Evolutionary conservation across 1,139 yeast genomes (phyloP).

Genomic region (Hansenula anomala): DNA sequence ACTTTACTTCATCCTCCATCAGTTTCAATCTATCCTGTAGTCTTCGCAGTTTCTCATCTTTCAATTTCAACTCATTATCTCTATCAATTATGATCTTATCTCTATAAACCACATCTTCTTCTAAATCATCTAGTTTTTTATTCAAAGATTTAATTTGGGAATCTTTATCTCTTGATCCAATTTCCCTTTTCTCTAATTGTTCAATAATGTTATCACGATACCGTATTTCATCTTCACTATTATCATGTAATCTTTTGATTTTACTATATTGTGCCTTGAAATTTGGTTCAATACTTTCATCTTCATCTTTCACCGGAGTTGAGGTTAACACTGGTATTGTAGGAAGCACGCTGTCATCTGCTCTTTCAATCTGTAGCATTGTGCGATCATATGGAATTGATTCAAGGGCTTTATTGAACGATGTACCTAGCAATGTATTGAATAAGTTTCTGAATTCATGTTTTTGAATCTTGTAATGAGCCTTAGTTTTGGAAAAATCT

Average conservation of each 20-base stretch:
- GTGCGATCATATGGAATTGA: slow-evolving; percentile 5
- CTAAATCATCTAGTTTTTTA: slow-evolving; percentile 12
- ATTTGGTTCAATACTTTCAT: slow-evolving; percentile 10
- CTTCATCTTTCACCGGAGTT: slow-evolving; percentile 6
- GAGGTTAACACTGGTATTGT: slow-evolving; percentile 5
- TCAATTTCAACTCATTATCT: slow-evolving; percentile 18
- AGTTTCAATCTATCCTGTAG: slow-evolving; percentile 10
- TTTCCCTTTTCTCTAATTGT: slow-evolving; percentile 11
- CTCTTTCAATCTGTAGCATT: slow-evolving; percentile 1
- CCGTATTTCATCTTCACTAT: slow-evolving; percentile 19
- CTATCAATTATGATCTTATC: slow-evolving; percentile 24
- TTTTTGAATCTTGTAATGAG: slow-evolving; percentile 25
- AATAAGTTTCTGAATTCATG: slow-evolving; percentile 26
- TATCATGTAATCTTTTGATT: slow-evolving; percentile 14
- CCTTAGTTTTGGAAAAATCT: slow-evolving; percentile 25
- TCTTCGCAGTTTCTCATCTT: slow-evolving; percentile 6
- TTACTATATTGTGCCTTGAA: slow-evolving; percentile 17
- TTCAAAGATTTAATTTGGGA: slow-evolving; percentile 5
- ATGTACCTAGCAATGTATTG: slow-evolving; percentile 21
- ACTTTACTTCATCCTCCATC: slow-evolving; percentile 9
- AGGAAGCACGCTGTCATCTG: background rate
- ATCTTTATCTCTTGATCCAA: slow-evolving; percentile 6
- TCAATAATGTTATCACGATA: slow-evolving; percentile 21
- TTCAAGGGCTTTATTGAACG: slow-evolving; percentile 18
- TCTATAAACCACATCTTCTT: slow-evolving; percentile 23